Conservation (phyloP, 1,284 basidiomycete genomes). For the Marasmius sp. region DNA sequence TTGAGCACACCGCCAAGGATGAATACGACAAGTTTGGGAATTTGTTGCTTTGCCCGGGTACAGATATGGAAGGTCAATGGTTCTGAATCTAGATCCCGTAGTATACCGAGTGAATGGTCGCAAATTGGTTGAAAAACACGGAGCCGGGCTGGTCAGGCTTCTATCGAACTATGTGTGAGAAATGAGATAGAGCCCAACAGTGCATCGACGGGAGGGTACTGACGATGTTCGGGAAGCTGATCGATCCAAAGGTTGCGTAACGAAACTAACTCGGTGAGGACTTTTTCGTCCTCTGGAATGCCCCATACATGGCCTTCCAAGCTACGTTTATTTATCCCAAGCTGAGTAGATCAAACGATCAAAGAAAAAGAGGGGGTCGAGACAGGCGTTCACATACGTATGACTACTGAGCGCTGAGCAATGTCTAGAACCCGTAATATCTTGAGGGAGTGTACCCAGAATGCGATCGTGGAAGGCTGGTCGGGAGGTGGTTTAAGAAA, state of each 20-base stretch:
- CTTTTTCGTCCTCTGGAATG: not conserved
- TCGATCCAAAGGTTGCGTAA: not conserved
- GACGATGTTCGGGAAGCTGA: not conserved
- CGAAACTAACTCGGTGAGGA: not conserved
- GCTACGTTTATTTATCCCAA: not conserved
- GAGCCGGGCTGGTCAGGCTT: not conserved
- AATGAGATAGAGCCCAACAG: not conserved
- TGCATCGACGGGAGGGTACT: not conserved
- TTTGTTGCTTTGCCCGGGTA: not conserved
- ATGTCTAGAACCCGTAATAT: constrained; percentile 46
- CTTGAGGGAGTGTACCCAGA: constrained; percentile 43
- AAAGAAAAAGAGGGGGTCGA: not conserved
- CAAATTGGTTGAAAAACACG: constrained; percentile 7
- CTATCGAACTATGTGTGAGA: not conserved
- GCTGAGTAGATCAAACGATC: not conserved
- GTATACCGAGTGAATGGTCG: constrained; percentile 4
- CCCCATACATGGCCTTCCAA: not conserved
- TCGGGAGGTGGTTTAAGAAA: constrained; percentile 33
- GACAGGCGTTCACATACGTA: constrained; percentile 29
- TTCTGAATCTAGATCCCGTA: constrained; percentile 7
- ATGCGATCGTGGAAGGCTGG: constrained; percentile 31
- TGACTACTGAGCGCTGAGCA: constrained; percentile 44
- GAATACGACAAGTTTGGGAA: not conserved
- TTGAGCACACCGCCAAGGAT: not conserved
- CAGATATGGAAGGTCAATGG: not conserved